Conservation (phyloP, 2,329 filamentous ascomycete species). For the Ophiosphaerella narmari region DNA sequence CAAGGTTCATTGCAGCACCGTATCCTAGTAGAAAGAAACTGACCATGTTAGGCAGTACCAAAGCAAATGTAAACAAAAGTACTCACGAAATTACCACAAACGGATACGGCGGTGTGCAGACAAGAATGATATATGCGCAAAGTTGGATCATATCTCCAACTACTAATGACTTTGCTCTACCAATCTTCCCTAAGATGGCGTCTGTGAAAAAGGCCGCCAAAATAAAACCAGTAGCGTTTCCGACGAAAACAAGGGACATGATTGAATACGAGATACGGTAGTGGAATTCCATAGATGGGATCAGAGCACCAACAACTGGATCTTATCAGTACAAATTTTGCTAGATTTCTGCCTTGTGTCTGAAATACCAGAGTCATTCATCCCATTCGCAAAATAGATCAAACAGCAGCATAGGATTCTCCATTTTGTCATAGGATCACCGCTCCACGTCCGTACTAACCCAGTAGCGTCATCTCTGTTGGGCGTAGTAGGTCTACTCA, state of each 20-base stretch:
- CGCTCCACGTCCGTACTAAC: constrained; percentile 61
- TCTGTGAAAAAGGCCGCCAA: constrained; percentile 72
- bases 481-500: constrained; percentile 59
- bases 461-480: constrained; percentile 47
- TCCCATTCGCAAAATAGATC: constrained; percentile 69
- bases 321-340: constrained; percentile 7
- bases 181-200: constrained; percentile 63
- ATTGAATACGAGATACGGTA: constrained; percentile 78
- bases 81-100: constrained; percentile 61
- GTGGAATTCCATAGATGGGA: constrained; percentile 78
- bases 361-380: constrained; percentile 67
- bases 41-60: constrained; percentile 8
- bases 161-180: constrained; percentile 67
- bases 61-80: no score
- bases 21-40: constrained; percentile 71
- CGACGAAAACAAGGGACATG: constrained; percentile 81
- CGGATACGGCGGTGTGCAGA: constrained; percentile 71
- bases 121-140: constrained; percentile 67
- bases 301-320: constrained; percentile 70
- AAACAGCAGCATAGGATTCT: constrained; percentile 68
- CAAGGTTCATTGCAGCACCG: constrained; percentile 57
- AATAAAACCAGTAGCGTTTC: constrained; percentile 78
- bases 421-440: constrained; percentile 69
- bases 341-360: not conserved
- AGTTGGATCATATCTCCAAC: constrained; percentile 62